Percentiles rank a stretch among this genome's conserved stretches.
These are phyloP conservation scores for Groenewaldozyma auringiensis DNA, from an alignment of 1,139 yeast species.

Conservation along the genomic window DNA sequence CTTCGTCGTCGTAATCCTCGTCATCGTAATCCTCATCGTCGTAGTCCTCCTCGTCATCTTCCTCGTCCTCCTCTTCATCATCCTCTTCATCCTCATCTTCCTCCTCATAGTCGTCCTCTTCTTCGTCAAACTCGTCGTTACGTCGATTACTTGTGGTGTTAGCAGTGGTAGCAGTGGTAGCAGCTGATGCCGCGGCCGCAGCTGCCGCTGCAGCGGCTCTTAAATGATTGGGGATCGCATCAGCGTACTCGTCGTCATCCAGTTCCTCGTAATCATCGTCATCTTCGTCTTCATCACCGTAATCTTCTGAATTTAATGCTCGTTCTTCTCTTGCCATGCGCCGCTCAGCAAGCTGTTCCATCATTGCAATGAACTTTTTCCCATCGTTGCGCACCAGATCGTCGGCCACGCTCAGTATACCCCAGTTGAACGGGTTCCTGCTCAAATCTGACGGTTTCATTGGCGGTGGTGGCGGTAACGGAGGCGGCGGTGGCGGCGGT, in stretches of 20 bases:
- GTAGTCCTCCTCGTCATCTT: conserved; percentile 22
- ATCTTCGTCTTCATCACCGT: conserved; percentile 28
- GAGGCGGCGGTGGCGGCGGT: conserved; percentile 4
- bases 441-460: conserved; percentile 24
- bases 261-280: conserved; percentile 34
- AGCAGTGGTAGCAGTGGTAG: background rate
- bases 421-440: conserved; percentile 33
- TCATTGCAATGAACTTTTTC: conserved; percentile 61
- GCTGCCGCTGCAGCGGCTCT: too few species aligned
- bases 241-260: conserved; percentile 22
- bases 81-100: conserved; percentile 33
- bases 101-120: conserved; percentile 23
- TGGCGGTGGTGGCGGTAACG: conserved; percentile 14
- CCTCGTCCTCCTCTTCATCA: conserved; percentile 30
- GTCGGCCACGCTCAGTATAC: conserved; percentile 61
- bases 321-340: conserved; percentile 45
- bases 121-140: conserved; percentile 24
- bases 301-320: conserved; percentile 24
- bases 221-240: background rate
- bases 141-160: conserved; percentile 5
- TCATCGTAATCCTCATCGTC: conserved; percentile 25
- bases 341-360: conserved; percentile 64
- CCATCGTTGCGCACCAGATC: conserved; percentile 73
- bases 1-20: conserved; percentile 24
- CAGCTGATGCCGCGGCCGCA: background rate